phyloP scores from a whole-genome alignment of 2,329 filamentous ascomycete genomes.

The Pseudogymnoascus sp. region DNA sequence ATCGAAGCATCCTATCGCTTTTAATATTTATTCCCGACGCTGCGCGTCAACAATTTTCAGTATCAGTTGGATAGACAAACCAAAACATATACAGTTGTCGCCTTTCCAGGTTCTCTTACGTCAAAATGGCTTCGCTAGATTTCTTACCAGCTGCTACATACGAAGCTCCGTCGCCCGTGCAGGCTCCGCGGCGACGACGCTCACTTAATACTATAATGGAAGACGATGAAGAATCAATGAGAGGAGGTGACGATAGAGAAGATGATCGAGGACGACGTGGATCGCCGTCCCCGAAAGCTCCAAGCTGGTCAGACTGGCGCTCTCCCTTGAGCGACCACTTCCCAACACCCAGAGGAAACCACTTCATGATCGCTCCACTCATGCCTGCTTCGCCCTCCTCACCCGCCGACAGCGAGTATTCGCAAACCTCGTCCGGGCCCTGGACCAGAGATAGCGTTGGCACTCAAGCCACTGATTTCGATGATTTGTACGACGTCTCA shows the following conservation, averaged over 20 bases:
- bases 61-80: conserved; percentile 3
- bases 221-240: conserved; percentile 34
- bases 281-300: conserved; percentile 30
- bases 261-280: conserved; percentile 27
- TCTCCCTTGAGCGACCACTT: conserved; percentile 50
- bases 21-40: conserved; percentile 23
- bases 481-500: conserved; percentile 77
- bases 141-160: conserved; percentile 41
- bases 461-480: conserved; percentile 65
- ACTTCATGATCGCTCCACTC: conserved; percentile 55
- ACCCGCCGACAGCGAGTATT: conserved; percentile 45
- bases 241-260: conserved; percentile 24
- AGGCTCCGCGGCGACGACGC: conserved; percentile 41
- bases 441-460: conserved; percentile 55
- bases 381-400: conserved; percentile 51
- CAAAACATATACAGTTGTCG: conserved; percentile 9
- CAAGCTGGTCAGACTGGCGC: conserved; percentile 24
- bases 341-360: conserved; percentile 59
- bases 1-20: conserved; percentile 31
- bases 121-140: conserved; percentile 29
- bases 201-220: conserved; percentile 58
- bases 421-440: conserved; percentile 45
- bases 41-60: conserved; percentile 20
- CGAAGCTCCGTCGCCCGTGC: conserved; percentile 42
- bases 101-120: not conserved